A percentile compares a stretch with the other conserved stretches of the same genome.
Evolutionary conservation across 2,329 filamentous ascomycete species (phyloP).

Genomic region (Clonostachys sp.): DNA sequence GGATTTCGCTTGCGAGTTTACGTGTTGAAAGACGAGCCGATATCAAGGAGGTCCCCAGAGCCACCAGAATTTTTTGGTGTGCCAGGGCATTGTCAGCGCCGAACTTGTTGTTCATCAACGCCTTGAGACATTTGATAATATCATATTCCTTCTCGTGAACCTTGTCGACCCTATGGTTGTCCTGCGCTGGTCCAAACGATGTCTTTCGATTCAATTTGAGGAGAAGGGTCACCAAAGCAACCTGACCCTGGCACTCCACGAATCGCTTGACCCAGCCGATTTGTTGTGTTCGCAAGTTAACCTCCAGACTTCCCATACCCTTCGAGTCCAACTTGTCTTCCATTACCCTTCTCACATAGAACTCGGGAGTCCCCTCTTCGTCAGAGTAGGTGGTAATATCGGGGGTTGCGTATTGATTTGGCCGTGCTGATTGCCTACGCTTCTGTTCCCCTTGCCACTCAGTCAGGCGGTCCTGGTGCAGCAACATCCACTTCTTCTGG

Average conservation of each 20-base stretch:
- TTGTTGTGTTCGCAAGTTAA: constrained; percentile 91
- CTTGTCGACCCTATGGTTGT: constrained; percentile 59
- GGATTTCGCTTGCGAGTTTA: constrained; percentile 91
- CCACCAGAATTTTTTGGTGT: constrained; percentile 86
- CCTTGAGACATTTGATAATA: constrained; percentile 95
- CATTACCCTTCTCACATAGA: constrained; percentile 96
- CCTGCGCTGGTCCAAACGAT: constrained; percentile 64
- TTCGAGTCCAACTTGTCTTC: constrained; percentile 91
- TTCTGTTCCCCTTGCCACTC: constrained; percentile 96
- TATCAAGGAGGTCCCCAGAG: constrained; percentile 80
- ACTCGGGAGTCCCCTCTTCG: constrained; percentile 94
- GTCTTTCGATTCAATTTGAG: constrained; percentile 90
- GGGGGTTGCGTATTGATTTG: constrained; percentile 64
- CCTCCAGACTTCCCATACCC: constrained; percentile 86
- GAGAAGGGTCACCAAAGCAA: constrained; percentile 90
- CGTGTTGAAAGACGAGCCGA: constrained; percentile 86
- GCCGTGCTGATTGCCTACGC: constrained; percentile 68
- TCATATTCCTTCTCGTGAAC: constrained; percentile 92
- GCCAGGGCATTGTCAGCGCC: constrained; percentile 91
- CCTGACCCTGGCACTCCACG: constrained; percentile 94
- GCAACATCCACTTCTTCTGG: constrained; percentile 94
- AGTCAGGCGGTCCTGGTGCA: constrained; percentile 89
- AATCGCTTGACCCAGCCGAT: constrained; percentile 97
- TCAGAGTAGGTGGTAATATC: constrained; percentile 76
- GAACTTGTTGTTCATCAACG: constrained; percentile 98